Base-by-base conservation (phyloP, 1,284 basidiomycete species). In the Ganoderma sp. region DNA sequence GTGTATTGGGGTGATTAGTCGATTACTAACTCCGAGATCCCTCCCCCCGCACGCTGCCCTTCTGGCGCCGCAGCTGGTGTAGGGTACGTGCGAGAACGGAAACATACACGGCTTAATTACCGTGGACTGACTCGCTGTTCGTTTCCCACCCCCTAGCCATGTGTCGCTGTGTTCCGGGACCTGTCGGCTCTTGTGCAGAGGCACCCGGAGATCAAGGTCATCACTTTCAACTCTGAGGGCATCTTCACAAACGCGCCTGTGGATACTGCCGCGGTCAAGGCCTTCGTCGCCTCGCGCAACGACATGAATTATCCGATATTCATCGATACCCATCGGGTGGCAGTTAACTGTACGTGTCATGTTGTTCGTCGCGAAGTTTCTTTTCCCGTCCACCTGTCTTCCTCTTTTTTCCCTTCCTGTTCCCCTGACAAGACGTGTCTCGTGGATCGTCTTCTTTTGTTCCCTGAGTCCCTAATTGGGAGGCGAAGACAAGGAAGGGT, bases 151-250 rank as follows among this genome's bases (percentile, higher is more conserved):
- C 65, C 54, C 32, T 71, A 79, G 78, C 78, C 78, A n/a, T 79
- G 78, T 64, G 74, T 78, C 60, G 73, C 73, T 67, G 77, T 77
- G 32, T 77, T 76, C 73, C 65, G 65, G 41, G 74, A 78, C 60
- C 74, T 79, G 65, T 75, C 77, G 19, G 67, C 69, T 22, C 71
- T 78, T 52, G 73, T 72, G n/a, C 73, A 73, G 61, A 76, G 62
- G 32, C 69, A 73, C 42, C 71, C 74, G 50, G 73, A 76, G 50
- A 73, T 77, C 69, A 77, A 78, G 61, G 73, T 79, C 39, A 74
- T 79, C 73, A 76, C 77, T 28, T 79, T 77, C 74, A 77, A 78
- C 66, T 70, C 76, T 68, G 78, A 79, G 68, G 77, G 76, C 22
- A 78, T 79, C 61, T 79, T 78, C 75, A 77, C 74, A 60, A 73